These are phyloP conservation scores for Hydrangea macrophylla DNA, from an alignment of 148 eudicot genomes.

Conservation along the genomic window DNA sequence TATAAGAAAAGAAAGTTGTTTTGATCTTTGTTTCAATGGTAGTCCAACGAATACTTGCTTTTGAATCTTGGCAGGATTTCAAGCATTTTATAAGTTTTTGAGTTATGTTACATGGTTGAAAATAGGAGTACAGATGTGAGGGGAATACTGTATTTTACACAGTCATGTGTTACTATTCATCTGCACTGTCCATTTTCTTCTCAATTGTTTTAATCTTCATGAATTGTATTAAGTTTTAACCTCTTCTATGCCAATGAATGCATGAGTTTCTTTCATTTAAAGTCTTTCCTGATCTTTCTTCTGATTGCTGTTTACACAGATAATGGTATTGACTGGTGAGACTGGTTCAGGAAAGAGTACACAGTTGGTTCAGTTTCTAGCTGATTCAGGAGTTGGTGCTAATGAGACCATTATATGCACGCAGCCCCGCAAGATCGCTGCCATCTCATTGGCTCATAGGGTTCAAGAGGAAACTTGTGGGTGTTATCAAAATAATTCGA, in stretches of 20 bases:
- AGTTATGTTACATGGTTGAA: too few species aligned
- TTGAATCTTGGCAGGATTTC: too few species aligned
- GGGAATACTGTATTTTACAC: too few species aligned
- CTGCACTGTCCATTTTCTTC: too few species aligned
- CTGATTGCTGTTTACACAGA: conserved; percentile 38
- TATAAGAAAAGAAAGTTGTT: too few species aligned
- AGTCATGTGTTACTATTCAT: too few species aligned
- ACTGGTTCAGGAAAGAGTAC: conserved; percentile 99
- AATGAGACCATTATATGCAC: conserved; percentile 69
- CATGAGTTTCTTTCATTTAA: neutral
- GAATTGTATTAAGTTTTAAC: neutral
- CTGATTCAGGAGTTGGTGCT: conserved; percentile 70
- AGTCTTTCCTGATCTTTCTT: neutral
- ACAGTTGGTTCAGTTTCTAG: conserved; percentile 88
- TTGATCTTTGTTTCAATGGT: too few species aligned
- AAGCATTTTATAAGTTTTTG: too few species aligned
- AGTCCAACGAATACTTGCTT: too few species aligned
- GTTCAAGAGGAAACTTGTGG: conserved; percentile 71
- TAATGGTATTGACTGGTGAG: conserved; percentile 83
- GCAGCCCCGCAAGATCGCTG: conserved; percentile 96
- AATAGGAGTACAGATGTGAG: too few species aligned
- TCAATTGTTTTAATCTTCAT: neutral
- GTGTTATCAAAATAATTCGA: conserved; percentile 46
- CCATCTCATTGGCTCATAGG: conserved; percentile 66
- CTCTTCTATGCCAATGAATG: neutral